Evolutionary conservation across 805 yeast species (phyloP), one percentile per base, ranked within the genome.

Genomic region (Barnettozyma californica): DNA sequence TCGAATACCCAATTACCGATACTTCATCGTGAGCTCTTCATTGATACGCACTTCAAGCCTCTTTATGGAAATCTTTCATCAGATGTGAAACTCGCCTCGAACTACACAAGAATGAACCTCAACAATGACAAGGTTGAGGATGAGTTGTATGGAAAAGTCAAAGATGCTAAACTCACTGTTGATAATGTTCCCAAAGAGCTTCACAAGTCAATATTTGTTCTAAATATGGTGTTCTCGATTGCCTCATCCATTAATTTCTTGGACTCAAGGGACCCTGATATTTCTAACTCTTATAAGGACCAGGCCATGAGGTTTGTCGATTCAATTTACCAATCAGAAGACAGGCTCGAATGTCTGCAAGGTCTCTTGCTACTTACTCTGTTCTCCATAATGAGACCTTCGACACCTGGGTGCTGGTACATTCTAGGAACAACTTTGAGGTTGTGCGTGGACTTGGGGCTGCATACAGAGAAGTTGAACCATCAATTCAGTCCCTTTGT

Each of bases 401-500:
- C 92, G 1, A 78, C 79, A 13, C 96, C 96, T 0, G 94, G 96
- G 4, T 88, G 87, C n/a, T 90, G 97, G 97, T 87, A 87, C 62
- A 80, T 86, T 4, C 68, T 87, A 53, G 96, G 96, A 0, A 78
- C 87, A 1, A 90, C 92, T 0, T 65, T 88, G 44, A 73, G 97
- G 51, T 65, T 87, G 44, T 82, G 92, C 56, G 87, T 89, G 26
- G 97, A 90, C 64, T 65, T 90, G 51, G 96, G 95, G 1, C 69
- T 90, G 8, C 97, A 90, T 64, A 79, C 81, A 34, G 96, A 89
- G 58, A 68, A 66, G 45, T 52, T 67, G 36, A 64, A 71, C 47
- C 53, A 44, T 43, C 65, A 66, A 20, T 66, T 67, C 47, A 81
- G 81, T 52, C 77, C 84, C 0, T 81, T 76, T 57, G 69, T 76